Percentiles rank a stretch among this genome's conserved stretches.
phyloP scores from a whole-genome alignment of 2,329 filamentous ascomycete genomes.

The Trematosphaeria pertusa region DNA sequence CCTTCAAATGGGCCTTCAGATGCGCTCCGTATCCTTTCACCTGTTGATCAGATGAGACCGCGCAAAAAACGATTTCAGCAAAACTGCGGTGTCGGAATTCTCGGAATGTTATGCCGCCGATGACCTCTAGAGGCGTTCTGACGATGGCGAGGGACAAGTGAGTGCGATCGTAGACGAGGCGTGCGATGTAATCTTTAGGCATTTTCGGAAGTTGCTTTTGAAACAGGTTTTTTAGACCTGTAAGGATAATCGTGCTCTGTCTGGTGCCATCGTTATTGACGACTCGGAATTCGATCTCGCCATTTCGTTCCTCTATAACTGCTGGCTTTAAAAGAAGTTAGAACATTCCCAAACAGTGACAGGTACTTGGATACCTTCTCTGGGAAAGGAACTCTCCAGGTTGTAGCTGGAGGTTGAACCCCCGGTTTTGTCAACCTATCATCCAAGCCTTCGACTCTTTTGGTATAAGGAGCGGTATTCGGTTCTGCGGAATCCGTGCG shows the following conservation, averaged over 20 bases:
- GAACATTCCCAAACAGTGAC: slow-evolving; percentile 1
- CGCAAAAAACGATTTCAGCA: slow-evolving; percentile 98
- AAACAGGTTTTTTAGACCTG: slow-evolving; percentile 93
- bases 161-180: slow-evolving; percentile 92
- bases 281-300: slow-evolving; percentile 92
- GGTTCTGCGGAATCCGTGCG: no score
- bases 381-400: slow-evolving; percentile 8
- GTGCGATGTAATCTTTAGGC: slow-evolving; percentile 97
- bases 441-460: no score
- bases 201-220: slow-evolving; percentile 98
- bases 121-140: slow-evolving; percentile 93
- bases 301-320: slow-evolving; percentile 87
- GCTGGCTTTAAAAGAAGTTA: slow-evolving; percentile 69
- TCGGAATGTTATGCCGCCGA: slow-evolving; percentile 91
- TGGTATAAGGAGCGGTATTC: no score
- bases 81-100: slow-evolving; percentile 92
- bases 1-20: slow-evolving; percentile 95
- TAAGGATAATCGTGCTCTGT: slow-evolving; percentile 89
- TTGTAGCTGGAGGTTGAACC: slow-evolving; percentile 3
- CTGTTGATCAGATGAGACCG: slow-evolving; percentile 95
- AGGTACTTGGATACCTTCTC: slow-evolving; percentile 11
- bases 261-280: slow-evolving; percentile 91
- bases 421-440: background rate
- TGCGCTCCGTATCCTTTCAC: slow-evolving; percentile 98
- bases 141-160: slow-evolving; percentile 87